Evolutionary conservation across 163 green algal genomes (phyloP).

Genomic region (Chlorella variabilis): DNA sequence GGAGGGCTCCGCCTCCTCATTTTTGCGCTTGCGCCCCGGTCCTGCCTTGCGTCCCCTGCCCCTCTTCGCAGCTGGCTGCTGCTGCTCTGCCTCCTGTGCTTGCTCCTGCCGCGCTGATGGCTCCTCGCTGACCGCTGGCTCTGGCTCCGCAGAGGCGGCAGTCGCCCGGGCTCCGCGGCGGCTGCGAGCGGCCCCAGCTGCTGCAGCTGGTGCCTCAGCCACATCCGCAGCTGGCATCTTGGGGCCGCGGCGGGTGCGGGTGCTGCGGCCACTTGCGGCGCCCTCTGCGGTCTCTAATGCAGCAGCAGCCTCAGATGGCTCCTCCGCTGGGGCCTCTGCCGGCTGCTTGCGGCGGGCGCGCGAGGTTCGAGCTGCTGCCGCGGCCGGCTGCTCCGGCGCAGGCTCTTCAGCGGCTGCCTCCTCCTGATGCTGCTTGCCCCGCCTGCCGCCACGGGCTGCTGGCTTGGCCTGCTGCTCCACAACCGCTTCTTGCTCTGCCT

Average conservation of each 20-base stretch:
- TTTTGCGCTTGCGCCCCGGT: conserved; percentile 22
- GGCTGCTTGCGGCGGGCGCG: background rate
- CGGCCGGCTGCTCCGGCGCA: background rate
- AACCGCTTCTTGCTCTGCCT: background rate
- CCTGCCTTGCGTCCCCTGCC: conserved; percentile 19
- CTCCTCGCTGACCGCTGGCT: background rate
- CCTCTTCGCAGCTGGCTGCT: background rate
- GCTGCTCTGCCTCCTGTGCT: background rate
- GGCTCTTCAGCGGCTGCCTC: background rate
- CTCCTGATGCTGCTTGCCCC: background rate
- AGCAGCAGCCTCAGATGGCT: background rate
- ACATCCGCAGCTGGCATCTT: background rate
- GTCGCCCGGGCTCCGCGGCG: background rate
- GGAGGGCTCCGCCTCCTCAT: conserved; percentile 7
- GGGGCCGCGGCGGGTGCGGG: background rate
- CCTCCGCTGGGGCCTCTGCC: background rate
- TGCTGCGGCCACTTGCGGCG: background rate
- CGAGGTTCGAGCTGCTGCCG: background rate
- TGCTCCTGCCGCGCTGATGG: background rate
- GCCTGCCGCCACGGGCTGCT: background rate
- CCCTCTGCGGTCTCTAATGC: background rate
- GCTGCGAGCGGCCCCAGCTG: background rate
- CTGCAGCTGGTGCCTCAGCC: background rate
- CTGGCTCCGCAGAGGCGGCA: background rate
- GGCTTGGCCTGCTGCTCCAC: background rate